These are phyloP conservation scores for Scortechinia acanthostroma DNA, from an alignment of 2,329 filamentous ascomycete genomes.

Conservation along the genomic window DNA sequence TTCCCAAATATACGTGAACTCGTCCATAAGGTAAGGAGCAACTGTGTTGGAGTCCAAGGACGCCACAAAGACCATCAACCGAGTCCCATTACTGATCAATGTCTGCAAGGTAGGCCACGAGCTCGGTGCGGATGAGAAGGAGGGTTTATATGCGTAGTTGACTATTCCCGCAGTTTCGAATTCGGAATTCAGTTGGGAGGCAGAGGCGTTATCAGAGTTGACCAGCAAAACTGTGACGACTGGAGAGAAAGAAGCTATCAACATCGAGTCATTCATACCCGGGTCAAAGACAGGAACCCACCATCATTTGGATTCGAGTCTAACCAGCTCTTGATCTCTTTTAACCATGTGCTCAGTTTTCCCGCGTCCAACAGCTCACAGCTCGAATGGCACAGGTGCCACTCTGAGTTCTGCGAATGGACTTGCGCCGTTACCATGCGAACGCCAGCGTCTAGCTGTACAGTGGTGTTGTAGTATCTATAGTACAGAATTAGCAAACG, in stretches of 20 bases:
- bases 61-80: conserved; percentile 42
- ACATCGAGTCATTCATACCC: neutral
- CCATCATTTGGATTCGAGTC: conserved; percentile 40
- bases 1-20: conserved; percentile 38
- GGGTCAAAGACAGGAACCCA: neutral
- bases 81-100: conserved; percentile 37
- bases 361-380: conserved; percentile 43
- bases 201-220: conserved; percentile 39
- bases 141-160: conserved; percentile 34
- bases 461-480: conserved; percentile 35
- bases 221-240: conserved; percentile 48
- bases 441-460: conserved; percentile 43
- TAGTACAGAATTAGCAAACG: neutral
- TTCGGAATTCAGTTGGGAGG: conserved; percentile 29
- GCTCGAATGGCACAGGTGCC: conserved; percentile 42
- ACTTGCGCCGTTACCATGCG: conserved; percentile 43
- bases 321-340: conserved; percentile 42
- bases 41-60: conserved; percentile 8
- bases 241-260: conserved; percentile 6
- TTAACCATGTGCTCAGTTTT: conserved; percentile 35
- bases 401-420: conserved; percentile 32
- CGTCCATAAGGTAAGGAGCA: conserved; percentile 26
- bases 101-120: conserved; percentile 44
- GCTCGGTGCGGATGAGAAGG: conserved; percentile 21
- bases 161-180: conserved; percentile 34